Evolutionary conservation across 768 basidiomycete genomes (phyloP).

Genomic region (Cantharellus cinnabarinus): DNA sequence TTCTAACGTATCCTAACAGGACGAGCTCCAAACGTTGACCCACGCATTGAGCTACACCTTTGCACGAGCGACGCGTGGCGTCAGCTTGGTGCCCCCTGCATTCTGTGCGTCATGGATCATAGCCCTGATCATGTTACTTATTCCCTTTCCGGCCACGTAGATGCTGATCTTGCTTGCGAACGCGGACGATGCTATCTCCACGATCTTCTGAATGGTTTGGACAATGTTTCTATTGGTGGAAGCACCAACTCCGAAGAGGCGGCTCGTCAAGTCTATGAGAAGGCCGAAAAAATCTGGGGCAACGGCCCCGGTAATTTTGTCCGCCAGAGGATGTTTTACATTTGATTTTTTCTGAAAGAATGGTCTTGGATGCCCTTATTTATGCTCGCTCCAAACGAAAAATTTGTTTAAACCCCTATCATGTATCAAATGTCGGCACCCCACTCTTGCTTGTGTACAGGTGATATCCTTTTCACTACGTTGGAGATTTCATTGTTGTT

Average conservation of each 20-base stretch:
- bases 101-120: slow-evolving; percentile 14
- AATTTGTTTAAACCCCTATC: no score
- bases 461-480: no score
- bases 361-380: not conserved
- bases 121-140: not conserved
- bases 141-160: slow-evolving; percentile 12
- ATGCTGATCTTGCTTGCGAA: slow-evolving; percentile 53
- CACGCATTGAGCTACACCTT: slow-evolving; percentile 54
- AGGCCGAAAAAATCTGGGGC: slow-evolving; percentile 36
- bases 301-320: slow-evolving; percentile 9
- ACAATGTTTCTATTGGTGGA: not conserved
- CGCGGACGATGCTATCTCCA: slow-evolving; percentile 58
- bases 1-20: not conserved
- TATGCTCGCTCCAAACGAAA: no score
- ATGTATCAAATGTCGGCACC: no score
- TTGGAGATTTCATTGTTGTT: no score
- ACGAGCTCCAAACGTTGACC: slow-evolving; percentile 35
- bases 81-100: slow-evolving; percentile 52
- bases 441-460: no score
- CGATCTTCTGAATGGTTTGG: slow-evolving; percentile 32
- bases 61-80: slow-evolving; percentile 66
- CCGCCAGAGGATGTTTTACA: slow-evolving; percentile 12
- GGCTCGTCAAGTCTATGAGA: slow-evolving; percentile 31
- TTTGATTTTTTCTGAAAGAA: slow-evolving; percentile 1
- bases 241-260: slow-evolving; percentile 4